Percentiles rank a stretch among this genome's conserved stretches.
These are phyloP conservation scores for Claviceps arundinis DNA, from an alignment of 2,329 filamentous ascomycete species.

Conservation along the genomic window DNA sequence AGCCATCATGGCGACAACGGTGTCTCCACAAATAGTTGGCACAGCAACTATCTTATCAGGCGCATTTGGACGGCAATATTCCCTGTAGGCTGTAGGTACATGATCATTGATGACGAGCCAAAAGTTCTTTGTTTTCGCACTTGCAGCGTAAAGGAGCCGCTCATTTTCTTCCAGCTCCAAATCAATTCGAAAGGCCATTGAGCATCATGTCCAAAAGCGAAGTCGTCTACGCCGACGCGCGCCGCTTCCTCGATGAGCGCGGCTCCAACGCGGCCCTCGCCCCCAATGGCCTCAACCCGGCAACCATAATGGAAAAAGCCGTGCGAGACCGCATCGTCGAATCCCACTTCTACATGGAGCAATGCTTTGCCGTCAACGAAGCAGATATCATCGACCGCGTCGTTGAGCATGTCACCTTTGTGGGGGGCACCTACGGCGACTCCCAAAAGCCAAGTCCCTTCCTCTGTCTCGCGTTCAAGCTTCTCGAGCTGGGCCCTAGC, in stretches of 20 bases:
- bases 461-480: slow-evolving; percentile 85
- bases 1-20: not conserved
- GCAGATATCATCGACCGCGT: slow-evolving; percentile 77
- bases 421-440: slow-evolving; percentile 79
- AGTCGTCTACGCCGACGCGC: slow-evolving; percentile 65
- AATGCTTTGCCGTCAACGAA: slow-evolving; percentile 90
- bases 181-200: slow-evolving; percentile 1
- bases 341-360: slow-evolving; percentile 96
- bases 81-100: no score
- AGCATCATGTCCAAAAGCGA: slow-evolving; percentile 24
- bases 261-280: slow-evolving; percentile 65
- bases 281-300: slow-evolving; percentile 80
- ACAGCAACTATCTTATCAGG: slow-evolving; percentile 32
- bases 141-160: not conserved
- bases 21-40: slow-evolving; percentile 18
- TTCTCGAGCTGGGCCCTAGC: slow-evolving; percentile 74
- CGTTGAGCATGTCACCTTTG: slow-evolving; percentile 63
- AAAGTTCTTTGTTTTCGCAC: no score
- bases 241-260: slow-evolving; percentile 76
- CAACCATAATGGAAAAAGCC: slow-evolving; percentile 90
- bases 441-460: slow-evolving; percentile 84
- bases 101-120: no score
- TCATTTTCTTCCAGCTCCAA: not conserved
- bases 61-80: slow-evolving; percentile 1
- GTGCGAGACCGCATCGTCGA: slow-evolving; percentile 92